A percentile compares a stretch with the other conserved stretches of the same genome.
phyloP scores from a whole-genome alignment of 257 asterid genomes.

The Buddleja alternifolia region DNA sequence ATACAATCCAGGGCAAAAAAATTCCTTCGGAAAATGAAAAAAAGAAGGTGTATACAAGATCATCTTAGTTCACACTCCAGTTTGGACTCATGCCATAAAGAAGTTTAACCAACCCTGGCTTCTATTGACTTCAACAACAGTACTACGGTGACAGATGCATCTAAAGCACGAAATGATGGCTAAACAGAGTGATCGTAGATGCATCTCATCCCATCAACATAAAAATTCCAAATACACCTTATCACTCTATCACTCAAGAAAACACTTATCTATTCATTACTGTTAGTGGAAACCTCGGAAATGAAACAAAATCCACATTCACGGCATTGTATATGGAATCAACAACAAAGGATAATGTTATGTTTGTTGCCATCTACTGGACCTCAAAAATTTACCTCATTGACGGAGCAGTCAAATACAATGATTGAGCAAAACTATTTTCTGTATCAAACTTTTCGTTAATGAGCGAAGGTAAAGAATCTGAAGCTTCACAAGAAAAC shows the following conservation, averaged over 20 bases:
- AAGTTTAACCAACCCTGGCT: neutral
- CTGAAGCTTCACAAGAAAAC: constrained; percentile 2
- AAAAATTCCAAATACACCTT: neutral
- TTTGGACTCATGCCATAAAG: neutral
- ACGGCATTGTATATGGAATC: neutral
- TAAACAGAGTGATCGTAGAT: neutral
- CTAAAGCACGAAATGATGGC: neutral
- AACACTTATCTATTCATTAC: neutral
- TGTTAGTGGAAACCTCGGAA: neutral
- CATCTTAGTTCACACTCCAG: no score
- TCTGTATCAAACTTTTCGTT: neutral
- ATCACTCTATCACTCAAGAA: neutral
- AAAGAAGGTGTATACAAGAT: no score
- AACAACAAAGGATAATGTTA: neutral
- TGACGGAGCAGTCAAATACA: constrained; percentile 3
- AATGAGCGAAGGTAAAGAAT: neutral
- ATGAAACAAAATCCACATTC: neutral
- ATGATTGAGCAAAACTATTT: neutral
- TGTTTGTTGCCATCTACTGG: neutral
- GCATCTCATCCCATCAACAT: neutral
- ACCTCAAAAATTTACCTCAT: neutral
- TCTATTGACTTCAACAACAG: neutral
- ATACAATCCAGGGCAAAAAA: no score
- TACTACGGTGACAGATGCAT: neutral
- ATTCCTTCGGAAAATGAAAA: no score